Evolutionary conservation across 768 basidiomycete species (phyloP).

Genomic region (Brasilioporus rufonigricans): DNA sequence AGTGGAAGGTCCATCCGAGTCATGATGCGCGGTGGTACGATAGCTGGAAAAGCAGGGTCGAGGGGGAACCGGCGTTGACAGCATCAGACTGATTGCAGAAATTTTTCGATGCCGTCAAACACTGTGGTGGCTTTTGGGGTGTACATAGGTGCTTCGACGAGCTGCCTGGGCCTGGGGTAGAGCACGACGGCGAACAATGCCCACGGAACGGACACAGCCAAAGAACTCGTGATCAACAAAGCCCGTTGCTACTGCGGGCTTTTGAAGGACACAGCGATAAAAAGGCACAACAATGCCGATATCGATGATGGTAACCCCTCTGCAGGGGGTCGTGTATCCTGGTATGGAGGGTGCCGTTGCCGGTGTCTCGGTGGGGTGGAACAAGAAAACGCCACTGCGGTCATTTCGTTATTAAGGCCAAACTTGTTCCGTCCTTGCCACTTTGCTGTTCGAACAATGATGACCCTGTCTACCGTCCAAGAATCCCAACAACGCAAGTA

Average conservation of each 20-base stretch:
- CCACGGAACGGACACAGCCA: no score
- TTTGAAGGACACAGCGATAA: neutral
- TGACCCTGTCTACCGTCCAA: conserved; percentile 14
- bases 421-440: conserved; percentile 10
- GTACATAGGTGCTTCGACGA: no score
- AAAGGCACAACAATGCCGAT: neutral
- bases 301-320: conserved; percentile 1
- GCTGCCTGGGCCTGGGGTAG: no score
- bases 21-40: neutral
- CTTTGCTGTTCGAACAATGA: conserved; percentile 1
- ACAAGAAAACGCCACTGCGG: conserved; percentile 18
- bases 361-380: neutral
- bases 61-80: neutral
- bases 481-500: conserved; percentile 20
- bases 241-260: no score
- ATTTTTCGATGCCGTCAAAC: neutral
- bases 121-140: no score
- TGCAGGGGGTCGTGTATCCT: neutral
- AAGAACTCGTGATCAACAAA: no score
- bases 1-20: conserved; percentile 7
- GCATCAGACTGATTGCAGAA: neutral
- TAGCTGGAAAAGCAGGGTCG: conserved; percentile 6
- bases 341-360: neutral
- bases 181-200: neutral
- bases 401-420: conserved; percentile 21